phyloP scores from a whole-genome alignment of 2,329 filamentous ascomycete genomes.

The Blumeria hordei region DNA sequence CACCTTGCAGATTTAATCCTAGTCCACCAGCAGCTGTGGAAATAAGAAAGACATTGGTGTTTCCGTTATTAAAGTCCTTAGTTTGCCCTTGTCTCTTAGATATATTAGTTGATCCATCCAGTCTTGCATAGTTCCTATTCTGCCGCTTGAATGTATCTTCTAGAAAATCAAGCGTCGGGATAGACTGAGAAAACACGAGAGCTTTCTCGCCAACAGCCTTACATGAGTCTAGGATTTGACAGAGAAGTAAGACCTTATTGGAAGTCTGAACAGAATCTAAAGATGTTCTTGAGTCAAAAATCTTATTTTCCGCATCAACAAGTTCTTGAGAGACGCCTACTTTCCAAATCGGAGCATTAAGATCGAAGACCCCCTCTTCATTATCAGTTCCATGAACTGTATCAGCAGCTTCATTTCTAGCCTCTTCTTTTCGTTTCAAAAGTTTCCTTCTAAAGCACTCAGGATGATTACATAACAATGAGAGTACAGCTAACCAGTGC shows the following conservation, averaged over 20 bases:
- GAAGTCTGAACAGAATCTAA: constrained; percentile 29
- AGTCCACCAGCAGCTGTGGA: constrained; percentile 64
- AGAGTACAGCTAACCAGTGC: constrained; percentile 26
- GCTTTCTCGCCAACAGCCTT: constrained; percentile 42
- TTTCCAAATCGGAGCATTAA: constrained; percentile 11
- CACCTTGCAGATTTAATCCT: constrained; percentile 62
- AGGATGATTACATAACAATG: constrained; percentile 34
- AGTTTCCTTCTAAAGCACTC: constrained; percentile 21
- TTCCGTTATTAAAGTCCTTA: constrained; percentile 40
- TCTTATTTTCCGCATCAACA: constrained; percentile 16
- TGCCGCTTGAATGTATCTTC: constrained; percentile 27
- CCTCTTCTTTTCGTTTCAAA: constrained; percentile 15
- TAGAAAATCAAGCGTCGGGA: constrained; percentile 46
- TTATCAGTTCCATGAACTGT: constrained; percentile 4
- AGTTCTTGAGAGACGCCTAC: constrained; percentile 9
- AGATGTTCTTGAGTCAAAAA: constrained; percentile 13
- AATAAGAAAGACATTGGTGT: constrained; percentile 44
- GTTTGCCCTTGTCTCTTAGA: constrained; percentile 33
- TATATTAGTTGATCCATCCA: constrained; percentile 43
- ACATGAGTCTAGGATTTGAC: constrained; percentile 43
- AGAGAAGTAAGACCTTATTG: constrained; percentile 42
- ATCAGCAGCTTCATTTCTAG: constrained; percentile 5
- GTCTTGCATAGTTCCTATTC: constrained; percentile 25
- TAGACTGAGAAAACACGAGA: constrained; percentile 55
- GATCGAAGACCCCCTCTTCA: constrained; percentile 5